Evolutionary conservation across 306 rosid species (phyloP).

Genomic region (Styphnolobium japonicum): DNA sequence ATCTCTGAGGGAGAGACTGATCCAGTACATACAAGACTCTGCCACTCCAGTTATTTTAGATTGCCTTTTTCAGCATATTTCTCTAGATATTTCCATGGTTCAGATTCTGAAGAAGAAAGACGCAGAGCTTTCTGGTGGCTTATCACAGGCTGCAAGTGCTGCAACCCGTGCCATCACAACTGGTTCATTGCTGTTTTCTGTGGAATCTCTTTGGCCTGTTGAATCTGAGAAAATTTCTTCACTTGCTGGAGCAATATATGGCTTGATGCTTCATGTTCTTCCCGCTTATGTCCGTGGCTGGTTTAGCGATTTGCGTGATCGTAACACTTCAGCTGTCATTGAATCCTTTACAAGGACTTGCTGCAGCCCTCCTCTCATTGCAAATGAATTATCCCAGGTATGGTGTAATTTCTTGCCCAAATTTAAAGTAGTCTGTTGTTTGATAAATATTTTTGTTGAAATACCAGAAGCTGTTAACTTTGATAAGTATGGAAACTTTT

Average conservation of each 20-base stretch:
- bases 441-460: conserved; percentile 4
- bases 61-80: conserved; percentile 92
- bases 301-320: conserved; percentile 84
- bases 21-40: conserved; percentile 82
- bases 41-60: conserved; percentile 69
- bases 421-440: not conserved
- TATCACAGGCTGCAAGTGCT: conserved; percentile 66
- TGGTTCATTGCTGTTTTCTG: conserved; percentile 60
- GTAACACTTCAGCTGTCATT: conserved; percentile 57
- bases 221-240: conserved; percentile 66
- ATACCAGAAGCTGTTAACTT: not conserved
- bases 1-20: conserved; percentile 71
- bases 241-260: conserved; percentile 79
- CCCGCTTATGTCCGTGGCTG: conserved; percentile 96
- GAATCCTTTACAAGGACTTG: conserved; percentile 83
- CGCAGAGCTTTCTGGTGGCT: conserved; percentile 50
- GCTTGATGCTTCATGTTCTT: conserved; percentile 85
- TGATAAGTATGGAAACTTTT: not conserved
- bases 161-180: conserved; percentile 67
- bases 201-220: conserved; percentile 83
- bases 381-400: conserved; percentile 85
- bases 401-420: conserved; percentile 27
- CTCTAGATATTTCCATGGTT: conserved; percentile 50
- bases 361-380: conserved; percentile 92
- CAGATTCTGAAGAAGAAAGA: conserved; percentile 76